These are phyloP conservation scores for Protomyces gravidus DNA, from an alignment of 1,139 yeast genomes.

Conservation along the genomic window DNA sequence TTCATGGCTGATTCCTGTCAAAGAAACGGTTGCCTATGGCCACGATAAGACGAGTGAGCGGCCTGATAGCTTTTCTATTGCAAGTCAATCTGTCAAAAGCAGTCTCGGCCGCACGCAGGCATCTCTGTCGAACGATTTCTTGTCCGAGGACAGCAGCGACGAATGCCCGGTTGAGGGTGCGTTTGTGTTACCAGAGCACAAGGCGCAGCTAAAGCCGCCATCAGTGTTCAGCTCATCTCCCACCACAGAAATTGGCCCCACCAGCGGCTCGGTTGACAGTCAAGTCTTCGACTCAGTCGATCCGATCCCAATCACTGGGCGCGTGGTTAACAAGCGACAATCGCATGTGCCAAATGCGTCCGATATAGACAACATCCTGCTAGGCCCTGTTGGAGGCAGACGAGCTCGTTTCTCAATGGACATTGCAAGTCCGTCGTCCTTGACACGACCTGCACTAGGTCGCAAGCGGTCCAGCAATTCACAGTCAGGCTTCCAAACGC, in stretches of 20 bases:
- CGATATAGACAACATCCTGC: constrained; percentile 19
- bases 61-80: neutral
- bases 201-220: neutral
- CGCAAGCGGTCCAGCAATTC: constrained; percentile 6
- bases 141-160: constrained; percentile 4
- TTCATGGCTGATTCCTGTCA: constrained; percentile 21
- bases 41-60: constrained; percentile 14
- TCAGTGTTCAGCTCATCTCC: neutral
- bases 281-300: neutral
- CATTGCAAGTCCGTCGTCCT: neutral
- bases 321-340: neutral
- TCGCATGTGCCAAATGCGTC: constrained; percentile 1
- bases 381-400: constrained; percentile 12
- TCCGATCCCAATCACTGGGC: neutral
- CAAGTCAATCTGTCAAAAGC: neutral
- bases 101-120: neutral
- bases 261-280: neutral
- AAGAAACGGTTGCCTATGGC: constrained; percentile 21
- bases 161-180: no score
- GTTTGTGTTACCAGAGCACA: no score
- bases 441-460: constrained; percentile 19
- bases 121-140: constrained; percentile 5
- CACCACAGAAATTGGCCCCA: neutral
- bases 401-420: constrained; percentile 23
- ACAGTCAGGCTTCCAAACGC: neutral